Evolutionary conservation across 208 protist genomes (phyloP).

Genomic region (Crithidia expoeki): DNA sequence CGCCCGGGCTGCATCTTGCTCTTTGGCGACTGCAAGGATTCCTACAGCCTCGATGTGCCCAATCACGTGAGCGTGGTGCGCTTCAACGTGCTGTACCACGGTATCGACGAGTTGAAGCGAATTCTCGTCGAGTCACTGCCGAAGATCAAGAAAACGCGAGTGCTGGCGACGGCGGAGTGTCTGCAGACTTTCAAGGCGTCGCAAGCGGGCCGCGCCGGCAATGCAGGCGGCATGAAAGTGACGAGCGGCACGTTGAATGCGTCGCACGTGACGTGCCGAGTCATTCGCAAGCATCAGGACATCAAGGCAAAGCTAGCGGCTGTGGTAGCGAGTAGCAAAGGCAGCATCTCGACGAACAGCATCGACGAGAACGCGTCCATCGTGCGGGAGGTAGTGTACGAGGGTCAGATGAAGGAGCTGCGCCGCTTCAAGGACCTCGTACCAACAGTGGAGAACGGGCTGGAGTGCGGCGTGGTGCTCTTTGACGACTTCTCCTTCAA

Average conservation of each 20-base stretch:
- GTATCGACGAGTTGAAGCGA: constrained; percentile 85
- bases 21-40: constrained; percentile 81
- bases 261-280: constrained; percentile 63
- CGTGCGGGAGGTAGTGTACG: constrained; percentile 73
- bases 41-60: constrained; percentile 67
- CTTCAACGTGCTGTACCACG: constrained; percentile 90
- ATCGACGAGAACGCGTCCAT: constrained; percentile 39
- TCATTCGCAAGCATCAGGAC: constrained; percentile 56
- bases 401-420: constrained; percentile 87
- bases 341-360: constrained; percentile 1
- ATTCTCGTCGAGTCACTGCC: constrained; percentile 73
- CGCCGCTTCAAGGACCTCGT: constrained; percentile 91
- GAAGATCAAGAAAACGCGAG: constrained; percentile 67
- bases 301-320: constrained; percentile 25
- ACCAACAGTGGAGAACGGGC: constrained; percentile 77
- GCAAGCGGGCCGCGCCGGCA: constrained; percentile 79
- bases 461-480: constrained; percentile 91
- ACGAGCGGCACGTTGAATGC: constrained; percentile 77
- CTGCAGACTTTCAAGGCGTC: constrained; percentile 86
- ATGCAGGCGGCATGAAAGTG: constrained; percentile 86
- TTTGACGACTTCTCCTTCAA: constrained; percentile 88
- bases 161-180: constrained; percentile 76
- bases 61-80: constrained; percentile 71
- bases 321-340: constrained; percentile 6
- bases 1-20: constrained; percentile 82